Conservation (phyloP, 2,329 filamentous ascomycete species). For the Fusarium sp. region DNA sequence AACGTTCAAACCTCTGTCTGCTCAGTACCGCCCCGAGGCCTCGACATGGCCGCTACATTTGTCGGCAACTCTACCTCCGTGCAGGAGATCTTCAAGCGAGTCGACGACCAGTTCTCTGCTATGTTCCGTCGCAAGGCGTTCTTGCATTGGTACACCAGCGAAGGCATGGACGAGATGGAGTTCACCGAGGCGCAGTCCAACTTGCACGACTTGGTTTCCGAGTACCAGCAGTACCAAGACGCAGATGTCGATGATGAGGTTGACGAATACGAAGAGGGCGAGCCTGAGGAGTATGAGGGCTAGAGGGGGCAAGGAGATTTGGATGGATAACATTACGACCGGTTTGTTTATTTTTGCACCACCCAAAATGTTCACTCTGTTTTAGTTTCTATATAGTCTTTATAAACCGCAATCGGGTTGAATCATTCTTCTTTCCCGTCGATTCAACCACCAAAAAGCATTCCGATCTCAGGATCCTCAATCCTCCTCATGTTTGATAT, state of each 20-base stretch:
- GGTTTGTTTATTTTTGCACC: slow-evolving; percentile 16
- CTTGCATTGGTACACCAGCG: slow-evolving; percentile 99
- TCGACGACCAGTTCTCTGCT: slow-evolving; percentile 99
- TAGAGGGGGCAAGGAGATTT: slow-evolving; percentile 16
- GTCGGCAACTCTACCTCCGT: slow-evolving; percentile 99
- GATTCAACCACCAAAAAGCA: slow-evolving; percentile 19
- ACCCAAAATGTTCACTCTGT: slow-evolving; percentile 29
- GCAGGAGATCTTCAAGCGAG: slow-evolving; percentile 99
- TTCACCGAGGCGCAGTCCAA: slow-evolving; percentile 99
- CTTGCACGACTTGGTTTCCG: slow-evolving; percentile 99
- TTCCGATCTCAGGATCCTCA: background rate
- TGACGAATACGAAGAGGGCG: slow-evolving; percentile 73
- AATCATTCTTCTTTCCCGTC: slow-evolving; percentile 19
- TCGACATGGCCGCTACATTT: slow-evolving; percentile 99
- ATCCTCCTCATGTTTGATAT: slow-evolving; percentile 17
- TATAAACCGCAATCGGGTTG: slow-evolving; percentile 38
- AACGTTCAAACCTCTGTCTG: slow-evolving; percentile 99
- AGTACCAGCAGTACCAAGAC: slow-evolving; percentile 99
- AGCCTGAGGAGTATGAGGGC: slow-evolving; percentile 35
- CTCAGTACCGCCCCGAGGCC: slow-evolving; percentile 96
- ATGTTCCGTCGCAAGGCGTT: slow-evolving; percentile 99
- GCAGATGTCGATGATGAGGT: slow-evolving; percentile 96
- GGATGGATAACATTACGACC: slow-evolving; percentile 27
- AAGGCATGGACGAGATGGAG: slow-evolving; percentile 99
- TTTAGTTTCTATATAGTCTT: slow-evolving; percentile 30